phyloP scores from a whole-genome alignment of 345 rosid species.

The Gossypium longicalyx region DNA sequence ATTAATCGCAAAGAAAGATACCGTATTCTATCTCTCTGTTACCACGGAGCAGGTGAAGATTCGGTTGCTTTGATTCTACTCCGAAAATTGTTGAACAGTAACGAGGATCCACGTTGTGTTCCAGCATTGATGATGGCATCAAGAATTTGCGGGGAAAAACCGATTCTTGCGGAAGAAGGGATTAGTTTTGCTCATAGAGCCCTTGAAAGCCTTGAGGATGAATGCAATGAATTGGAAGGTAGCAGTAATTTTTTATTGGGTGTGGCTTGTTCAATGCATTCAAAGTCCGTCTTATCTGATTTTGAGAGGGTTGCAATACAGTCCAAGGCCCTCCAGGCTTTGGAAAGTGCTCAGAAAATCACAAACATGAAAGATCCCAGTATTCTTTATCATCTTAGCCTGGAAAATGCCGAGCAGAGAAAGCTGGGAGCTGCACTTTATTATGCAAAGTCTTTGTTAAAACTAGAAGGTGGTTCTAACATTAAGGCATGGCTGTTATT shows the following conservation, averaged over 20 bases:
- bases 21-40: conserved; percentile 55
- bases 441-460: conserved; percentile 44
- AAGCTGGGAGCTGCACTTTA: conserved; percentile 53
- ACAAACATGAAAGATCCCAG: conserved; percentile 39
- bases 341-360: conserved; percentile 48
- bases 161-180: conserved; percentile 62
- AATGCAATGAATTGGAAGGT: conserved; percentile 47
- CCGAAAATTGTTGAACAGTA: conserved; percentile 42
- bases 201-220: conserved; percentile 33
- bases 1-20: conserved; percentile 51
- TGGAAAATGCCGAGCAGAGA: conserved; percentile 78
- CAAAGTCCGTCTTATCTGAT: conserved; percentile 43
- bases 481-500: conserved; percentile 64
- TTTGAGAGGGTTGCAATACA: conserved; percentile 44
- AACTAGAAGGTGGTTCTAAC: conserved; percentile 53
- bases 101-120: conserved; percentile 47
- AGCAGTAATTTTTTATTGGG: conserved; percentile 49
- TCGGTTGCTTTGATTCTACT: conserved; percentile 59
- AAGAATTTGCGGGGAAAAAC: conserved; percentile 48
- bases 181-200: conserved; percentile 51
- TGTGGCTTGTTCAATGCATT: conserved; percentile 45
- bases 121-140: conserved; percentile 63
- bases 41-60: conserved; percentile 61
- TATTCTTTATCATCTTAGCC: conserved; percentile 53
- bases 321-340: conserved; percentile 56